Evolutionary conservation across 2,329 filamentous ascomycete genomes (phyloP), one percentile per base, ranked within the genome.

Genomic region (Fusarium cyanostomum): DNA sequence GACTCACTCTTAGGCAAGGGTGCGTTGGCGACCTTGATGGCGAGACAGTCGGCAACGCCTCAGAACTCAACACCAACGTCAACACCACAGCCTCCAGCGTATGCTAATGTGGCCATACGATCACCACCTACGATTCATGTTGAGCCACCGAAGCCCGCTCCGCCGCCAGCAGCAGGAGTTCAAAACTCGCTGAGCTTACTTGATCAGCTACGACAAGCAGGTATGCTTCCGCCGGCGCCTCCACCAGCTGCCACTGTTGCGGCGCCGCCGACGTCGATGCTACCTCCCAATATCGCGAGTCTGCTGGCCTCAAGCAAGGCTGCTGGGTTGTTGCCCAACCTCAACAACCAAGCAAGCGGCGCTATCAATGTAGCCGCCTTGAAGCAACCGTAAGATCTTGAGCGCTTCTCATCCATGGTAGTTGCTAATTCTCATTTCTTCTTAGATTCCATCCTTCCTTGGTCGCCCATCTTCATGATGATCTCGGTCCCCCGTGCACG

Each of bases 401-500:
- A 10, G 1, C 15, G 5, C 5, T 26, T 5, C 11, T n/a, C 21
- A 16, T 21, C 4, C 1, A 8, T n/a, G 2, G 21, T 27, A 4
- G 13, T 31, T 35, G 6, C 68, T 73, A 44, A 72, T 46, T 16
- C 27, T 8, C 41, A 24, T 27, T 10, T 7, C 18, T 41, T 39
- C 54, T 24, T 71, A 92, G 90, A 69, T 89, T 89, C 64, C 91
- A 92, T 13, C 89, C 90, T 12, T 85, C 92, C 65, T 81, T 97
- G 12, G 82, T 97, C 8, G 82, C 87, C 15, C 83, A 82, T 15
- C 84, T 98, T 8, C 94, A 96, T 73, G 92, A 94, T 59, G 87
- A 89, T 16, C 86, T 92, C 34, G 92, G 94, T 0, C 91, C 93
- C 57, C 91, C 94, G 54, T 99, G 95, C 75, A 92, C 90, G 11